Evolutionary conservation across 2,329 filamentous ascomycete genomes (phyloP).

Genomic region (Fusarium virguliforme): DNA sequence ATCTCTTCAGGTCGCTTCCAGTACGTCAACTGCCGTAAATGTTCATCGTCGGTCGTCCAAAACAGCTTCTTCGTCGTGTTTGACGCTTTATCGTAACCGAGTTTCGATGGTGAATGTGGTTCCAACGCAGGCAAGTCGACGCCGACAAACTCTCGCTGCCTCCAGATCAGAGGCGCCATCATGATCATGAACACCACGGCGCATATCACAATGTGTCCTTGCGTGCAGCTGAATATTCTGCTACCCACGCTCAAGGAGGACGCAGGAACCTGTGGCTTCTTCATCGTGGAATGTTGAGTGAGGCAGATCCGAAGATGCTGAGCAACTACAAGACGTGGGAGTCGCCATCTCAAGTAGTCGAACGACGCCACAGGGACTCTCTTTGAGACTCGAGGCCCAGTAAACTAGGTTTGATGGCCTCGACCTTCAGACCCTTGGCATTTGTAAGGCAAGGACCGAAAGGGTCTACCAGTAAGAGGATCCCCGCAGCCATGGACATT

Average conservation of each 20-base stretch:
- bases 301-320: neutral
- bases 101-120: constrained; percentile 15
- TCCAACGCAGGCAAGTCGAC: constrained; percentile 31
- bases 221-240: constrained; percentile 30
- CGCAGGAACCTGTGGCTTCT: constrained; percentile 19
- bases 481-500: neutral
- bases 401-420: constrained; percentile 14
- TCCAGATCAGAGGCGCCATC: constrained; percentile 41
- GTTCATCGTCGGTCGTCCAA: constrained; percentile 46
- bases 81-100: neutral
- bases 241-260: neutral
- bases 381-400: neutral
- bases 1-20: constrained; percentile 42
- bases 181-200: constrained; percentile 40
- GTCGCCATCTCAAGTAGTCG: constrained; percentile 30
- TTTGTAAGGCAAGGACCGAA: neutral
- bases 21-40: constrained; percentile 35
- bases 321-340: neutral
- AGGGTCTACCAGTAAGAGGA: constrained; percentile 7
- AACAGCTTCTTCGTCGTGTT: constrained; percentile 36
- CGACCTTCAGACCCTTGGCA: neutral
- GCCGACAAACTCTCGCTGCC: constrained; percentile 34
- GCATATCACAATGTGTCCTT: constrained; percentile 37
- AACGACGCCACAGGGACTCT: constrained; percentile 2
- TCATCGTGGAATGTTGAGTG: constrained; percentile 27